A percentile compares a stretch with the other conserved stretches of the same genome.
phyloP scores from a whole-genome alignment of 1,284 basidiomycete genomes.

The Microbotryomycetes sp. region DNA sequence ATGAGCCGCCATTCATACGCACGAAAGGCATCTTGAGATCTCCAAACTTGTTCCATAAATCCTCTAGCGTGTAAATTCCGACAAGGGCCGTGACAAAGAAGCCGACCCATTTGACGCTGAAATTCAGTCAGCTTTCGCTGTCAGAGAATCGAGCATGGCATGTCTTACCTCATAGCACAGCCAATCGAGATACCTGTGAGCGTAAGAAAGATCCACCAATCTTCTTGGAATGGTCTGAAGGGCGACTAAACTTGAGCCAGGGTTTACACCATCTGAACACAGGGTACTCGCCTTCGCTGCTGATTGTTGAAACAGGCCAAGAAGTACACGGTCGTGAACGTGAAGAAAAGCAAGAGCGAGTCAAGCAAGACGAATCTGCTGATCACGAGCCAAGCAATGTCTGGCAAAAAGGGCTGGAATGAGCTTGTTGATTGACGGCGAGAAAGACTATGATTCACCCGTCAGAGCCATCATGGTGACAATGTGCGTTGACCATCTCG shows the following conservation, averaged over 20 bases:
- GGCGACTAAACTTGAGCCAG: not conserved
- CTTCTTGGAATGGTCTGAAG: conserved; percentile 72
- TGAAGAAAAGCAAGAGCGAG: conserved; percentile 97
- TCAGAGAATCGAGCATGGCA: not conserved
- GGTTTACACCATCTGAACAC: not conserved
- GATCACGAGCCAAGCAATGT: conserved; percentile 92
- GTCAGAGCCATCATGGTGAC: conserved; percentile 89
- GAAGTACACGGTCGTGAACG: conserved; percentile 91
- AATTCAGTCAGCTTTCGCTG: not conserved
- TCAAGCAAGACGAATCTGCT: conserved; percentile 96
- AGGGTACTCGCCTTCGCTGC: conserved; percentile 64
- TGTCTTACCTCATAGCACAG: conserved; percentile 71
- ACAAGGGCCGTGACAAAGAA: conserved; percentile 91
- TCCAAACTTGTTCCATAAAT: conserved; percentile 97
- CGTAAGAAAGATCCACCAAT: conserved; percentile 94
- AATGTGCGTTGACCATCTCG: conserved; percentile 77
- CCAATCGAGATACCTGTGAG: conserved; percentile 90
- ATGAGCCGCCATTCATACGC: conserved; percentile 39
- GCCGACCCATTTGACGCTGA: conserved; percentile 91
- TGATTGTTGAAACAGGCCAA: conserved; percentile 95
- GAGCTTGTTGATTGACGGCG: not conserved
- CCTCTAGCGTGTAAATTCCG: conserved; percentile 92
- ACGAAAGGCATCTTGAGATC: conserved; percentile 86
- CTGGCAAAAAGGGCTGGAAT: conserved; percentile 44
- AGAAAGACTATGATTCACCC: conserved; percentile 51